phyloP scores from a whole-genome alignment of 2,329 filamentous ascomycete genomes.

The Teratosphaeria gauchensis region DNA sequence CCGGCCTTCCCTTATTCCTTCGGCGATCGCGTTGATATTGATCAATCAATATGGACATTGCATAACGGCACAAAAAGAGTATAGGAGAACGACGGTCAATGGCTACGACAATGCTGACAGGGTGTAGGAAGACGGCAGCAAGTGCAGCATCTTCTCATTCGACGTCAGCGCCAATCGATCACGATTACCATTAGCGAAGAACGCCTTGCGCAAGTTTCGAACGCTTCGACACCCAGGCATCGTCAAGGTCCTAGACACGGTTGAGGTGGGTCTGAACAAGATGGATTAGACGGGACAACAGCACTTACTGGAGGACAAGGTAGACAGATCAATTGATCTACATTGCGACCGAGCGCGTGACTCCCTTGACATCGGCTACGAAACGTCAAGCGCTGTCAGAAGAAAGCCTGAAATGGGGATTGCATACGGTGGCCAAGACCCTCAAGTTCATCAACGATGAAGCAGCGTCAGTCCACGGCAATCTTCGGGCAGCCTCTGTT shows the following conservation, averaged over 20 bases:
- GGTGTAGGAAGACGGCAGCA: slow-evolving; percentile 75
- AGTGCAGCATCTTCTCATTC: slow-evolving; percentile 96
- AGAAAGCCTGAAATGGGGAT: slow-evolving; percentile 94
- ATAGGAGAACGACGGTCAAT: slow-evolving; percentile 19
- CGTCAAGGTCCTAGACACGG: slow-evolving; percentile 85
- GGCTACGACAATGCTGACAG: not conserved
- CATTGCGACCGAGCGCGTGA: slow-evolving; percentile 84
- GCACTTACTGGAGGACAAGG: slow-evolving; percentile 27
- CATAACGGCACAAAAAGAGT: slow-evolving; percentile 90
- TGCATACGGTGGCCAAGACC: slow-evolving; percentile 80
- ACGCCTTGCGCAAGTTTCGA: slow-evolving; percentile 85
- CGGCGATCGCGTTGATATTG: slow-evolving; percentile 83
- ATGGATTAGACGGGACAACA: not conserved
- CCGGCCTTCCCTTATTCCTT: slow-evolving; percentile 88
- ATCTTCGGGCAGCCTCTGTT: slow-evolving; percentile 72
- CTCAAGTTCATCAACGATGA: slow-evolving; percentile 95
- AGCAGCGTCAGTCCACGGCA: slow-evolving; percentile 82
- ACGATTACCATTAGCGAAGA: slow-evolving; percentile 76
- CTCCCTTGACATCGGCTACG: slow-evolving; percentile 81
- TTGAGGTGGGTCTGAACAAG: slow-evolving; percentile 56
- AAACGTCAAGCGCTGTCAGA: slow-evolving; percentile 77
- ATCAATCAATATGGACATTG: slow-evolving; percentile 92
- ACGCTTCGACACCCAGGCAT: slow-evolving; percentile 91
- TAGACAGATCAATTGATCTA: slow-evolving; percentile 93
- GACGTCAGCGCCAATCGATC: slow-evolving; percentile 74